These are phyloP conservation scores for Melaleuca quinquenervia DNA, from an alignment of 345 rosid species.

Conservation along the genomic window DNA sequence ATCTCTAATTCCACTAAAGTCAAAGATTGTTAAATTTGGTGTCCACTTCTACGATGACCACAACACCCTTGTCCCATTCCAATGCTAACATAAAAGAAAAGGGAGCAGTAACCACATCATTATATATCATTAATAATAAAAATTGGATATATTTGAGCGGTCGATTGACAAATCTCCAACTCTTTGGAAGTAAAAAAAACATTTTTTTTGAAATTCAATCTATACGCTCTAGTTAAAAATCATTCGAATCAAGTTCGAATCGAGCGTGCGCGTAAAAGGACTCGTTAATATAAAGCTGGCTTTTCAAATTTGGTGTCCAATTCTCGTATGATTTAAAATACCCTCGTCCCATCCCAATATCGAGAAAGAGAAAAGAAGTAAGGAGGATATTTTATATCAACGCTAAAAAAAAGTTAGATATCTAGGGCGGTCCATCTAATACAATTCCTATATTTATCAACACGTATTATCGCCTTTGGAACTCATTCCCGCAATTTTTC, in stretches of 20 bases:
- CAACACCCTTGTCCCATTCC: background rate
- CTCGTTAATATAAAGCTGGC: background rate
- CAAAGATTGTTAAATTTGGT: background rate
- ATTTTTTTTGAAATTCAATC: background rate
- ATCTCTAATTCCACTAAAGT: rapidly evolving
- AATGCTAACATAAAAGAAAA: background rate
- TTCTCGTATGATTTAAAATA: background rate
- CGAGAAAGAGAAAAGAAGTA: no score
- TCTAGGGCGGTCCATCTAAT: no score
- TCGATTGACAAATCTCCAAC: background rate
- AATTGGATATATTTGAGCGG: background rate
- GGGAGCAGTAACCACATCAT: background rate
- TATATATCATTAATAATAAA: background rate
- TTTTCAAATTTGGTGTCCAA: background rate
- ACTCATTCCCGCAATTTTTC: no score
- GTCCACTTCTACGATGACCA: background rate
- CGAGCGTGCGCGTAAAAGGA: background rate
- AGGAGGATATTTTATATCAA: no score
- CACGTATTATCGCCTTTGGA: no score
- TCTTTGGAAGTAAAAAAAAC: background rate
- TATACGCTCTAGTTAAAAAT: background rate
- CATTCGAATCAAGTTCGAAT: background rate
- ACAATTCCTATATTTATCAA: no score
- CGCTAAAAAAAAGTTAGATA: no score
- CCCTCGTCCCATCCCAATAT: no score